Conservation (phyloP, 1,284 basidiomycete species). For the Sanghuangporus weigelae region DNA sequence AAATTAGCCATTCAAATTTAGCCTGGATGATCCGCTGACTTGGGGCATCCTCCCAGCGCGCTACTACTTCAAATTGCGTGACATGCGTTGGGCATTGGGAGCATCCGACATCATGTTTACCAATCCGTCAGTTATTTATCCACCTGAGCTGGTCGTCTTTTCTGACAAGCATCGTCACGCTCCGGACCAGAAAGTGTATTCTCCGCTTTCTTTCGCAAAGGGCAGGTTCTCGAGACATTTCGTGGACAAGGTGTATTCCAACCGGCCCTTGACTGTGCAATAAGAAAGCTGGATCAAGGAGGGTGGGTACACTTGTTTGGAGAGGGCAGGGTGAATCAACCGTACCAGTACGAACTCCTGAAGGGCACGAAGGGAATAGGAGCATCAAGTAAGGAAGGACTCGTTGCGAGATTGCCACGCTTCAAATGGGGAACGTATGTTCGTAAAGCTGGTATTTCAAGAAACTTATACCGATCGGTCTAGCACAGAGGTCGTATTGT, state of each 20-base stretch:
- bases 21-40: slow-evolving; percentile 72
- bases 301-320: slow-evolving; percentile 95
- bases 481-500: slow-evolving; percentile 68
- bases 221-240: slow-evolving; percentile 93
- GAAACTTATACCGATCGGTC: neutral
- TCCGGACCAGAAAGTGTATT: slow-evolving; percentile 53
- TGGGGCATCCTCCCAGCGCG: slow-evolving; percentile 77
- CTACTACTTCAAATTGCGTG: slow-evolving; percentile 54
- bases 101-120: slow-evolving; percentile 97
- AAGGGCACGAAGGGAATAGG: neutral
- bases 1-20: slow-evolving; percentile 10
- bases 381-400: slow-evolving; percentile 22
- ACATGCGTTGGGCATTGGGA: slow-evolving; percentile 80
- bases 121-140: slow-evolving; percentile 58
- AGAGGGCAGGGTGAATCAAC: slow-evolving; percentile 89
- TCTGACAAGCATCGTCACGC: neutral
- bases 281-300: slow-evolving; percentile 74
- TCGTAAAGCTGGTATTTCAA: neutral
- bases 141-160: slow-evolving; percentile 2
- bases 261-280: slow-evolving; percentile 77
- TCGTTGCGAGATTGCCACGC: slow-evolving; percentile 51
- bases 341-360: slow-evolving; percentile 42
- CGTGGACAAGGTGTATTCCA: slow-evolving; percentile 90
- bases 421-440: slow-evolving; percentile 98
- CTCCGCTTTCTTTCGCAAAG: slow-evolving; percentile 81